Evolutionary conservation across 495 filamentous ascomycete species (phyloP), one percentile per base, ranked within the genome.

Genomic region (Hypoxylon fuscum): DNA sequence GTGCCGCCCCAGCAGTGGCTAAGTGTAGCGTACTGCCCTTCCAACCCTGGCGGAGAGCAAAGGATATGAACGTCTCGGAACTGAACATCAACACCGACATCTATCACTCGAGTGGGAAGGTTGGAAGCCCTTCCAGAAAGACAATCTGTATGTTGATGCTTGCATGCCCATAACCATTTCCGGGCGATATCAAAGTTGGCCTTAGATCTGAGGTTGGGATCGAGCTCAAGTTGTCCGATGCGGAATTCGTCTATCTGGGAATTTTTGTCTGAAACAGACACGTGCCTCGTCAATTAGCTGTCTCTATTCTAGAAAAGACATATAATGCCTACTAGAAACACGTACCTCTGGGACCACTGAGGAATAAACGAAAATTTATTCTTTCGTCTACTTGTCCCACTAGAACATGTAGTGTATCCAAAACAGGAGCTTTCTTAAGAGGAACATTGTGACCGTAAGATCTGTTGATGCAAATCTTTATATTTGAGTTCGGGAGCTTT

Each of bases 1-100:
- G 5, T 6, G 5, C 44, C 44, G 17, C 44, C 44, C 44, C 44
- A 48, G 44, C 44, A 48, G 20, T 48, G 44, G 44, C 44, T 48
- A 11, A 48, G 44, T n/a, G 44, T 29, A n/a, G 9, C 17, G 20
- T 55, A 56, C n/a, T 34, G 31, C 2, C 9, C 31, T 2, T 2
- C 31, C 31, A 2, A 2, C 4, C 31, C 31, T n/a, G n/a, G n/a
- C n/a, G 2, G 31, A 2, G 31, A 34, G 4, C n/a, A 12, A 11
- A 34, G 2, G 10, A 34, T 4, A 2, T 10, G 31, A 10, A 34
- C 9, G 4, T 8, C n/a, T 2, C n/a, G 31, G 8, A 12, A 8
- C 10, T 34, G 10, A 8, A 11, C 8, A 2, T 12, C 31, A 2
- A 12, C 9, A 8, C 31, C 31, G 9, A 34, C 31, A 10, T 34